These are phyloP conservation scores for Phytophthora meadii DNA, from an alignment of 352 stramenopile genomes.

Conservation along the genomic window DNA sequence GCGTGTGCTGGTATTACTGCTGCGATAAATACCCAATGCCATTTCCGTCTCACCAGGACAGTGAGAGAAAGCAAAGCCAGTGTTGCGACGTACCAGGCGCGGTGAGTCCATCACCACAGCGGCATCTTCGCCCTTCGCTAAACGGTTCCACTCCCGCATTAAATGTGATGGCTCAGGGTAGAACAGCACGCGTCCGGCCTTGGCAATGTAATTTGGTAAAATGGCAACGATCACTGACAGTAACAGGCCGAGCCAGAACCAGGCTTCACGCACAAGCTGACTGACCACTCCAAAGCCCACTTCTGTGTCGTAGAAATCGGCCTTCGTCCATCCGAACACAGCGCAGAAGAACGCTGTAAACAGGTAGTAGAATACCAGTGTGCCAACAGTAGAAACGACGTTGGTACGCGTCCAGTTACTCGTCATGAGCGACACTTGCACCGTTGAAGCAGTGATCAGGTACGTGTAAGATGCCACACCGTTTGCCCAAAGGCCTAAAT, in stretches of 20 bases:
- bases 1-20: slow-evolving; percentile 21
- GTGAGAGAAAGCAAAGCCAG: slow-evolving; percentile 89
- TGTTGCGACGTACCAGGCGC: slow-evolving; percentile 83
- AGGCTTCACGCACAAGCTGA: slow-evolving; percentile 69
- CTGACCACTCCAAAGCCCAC: slow-evolving; percentile 68
- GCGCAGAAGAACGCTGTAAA: slow-evolving; percentile 89
- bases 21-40: slow-evolving; percentile 57
- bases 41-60: slow-evolving; percentile 80
- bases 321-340: slow-evolving; percentile 77
- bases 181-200: slow-evolving; percentile 86
- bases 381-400: slow-evolving; percentile 74
- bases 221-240: slow-evolving; percentile 62
- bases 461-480: slow-evolving; percentile 88
- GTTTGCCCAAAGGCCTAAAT: slow-evolving; percentile 81
- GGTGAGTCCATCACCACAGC: slow-evolving; percentile 67
- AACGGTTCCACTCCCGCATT: slow-evolving; percentile 91
- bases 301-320: slow-evolving; percentile 85
- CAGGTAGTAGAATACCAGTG: slow-evolving; percentile 86
- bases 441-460: slow-evolving; percentile 86
- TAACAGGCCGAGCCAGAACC: slow-evolving; percentile 88
- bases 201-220: slow-evolving; percentile 89
- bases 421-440: slow-evolving; percentile 88
- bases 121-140: slow-evolving; percentile 80
- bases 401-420: slow-evolving; percentile 90
- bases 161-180: slow-evolving; percentile 90